Evolutionary conservation across 2,329 filamentous ascomycete genomes (phyloP), one percentile per base, ranked within the genome.

Genomic region (Sclerotinia subarctica): DNA sequence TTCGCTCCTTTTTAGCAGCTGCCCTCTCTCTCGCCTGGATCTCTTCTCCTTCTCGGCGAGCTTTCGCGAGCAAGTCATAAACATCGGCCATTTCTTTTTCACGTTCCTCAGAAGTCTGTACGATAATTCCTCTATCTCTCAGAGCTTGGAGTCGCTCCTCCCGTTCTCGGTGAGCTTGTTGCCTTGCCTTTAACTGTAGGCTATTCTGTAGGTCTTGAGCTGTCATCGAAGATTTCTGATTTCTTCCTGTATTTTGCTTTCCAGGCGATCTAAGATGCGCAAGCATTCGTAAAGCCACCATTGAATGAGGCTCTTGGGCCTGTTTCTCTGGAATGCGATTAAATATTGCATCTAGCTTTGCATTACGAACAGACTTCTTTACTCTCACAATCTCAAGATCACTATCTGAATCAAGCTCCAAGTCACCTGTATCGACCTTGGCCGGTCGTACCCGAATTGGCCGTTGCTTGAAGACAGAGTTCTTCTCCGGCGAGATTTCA

Each of bases 91-190:
- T 87, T 77, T 96, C 90, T 46, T 87, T 86, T 76, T 94, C 91
- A 26, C 92, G 88, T 78, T 99, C 94, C 78, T 97, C 94, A 2
- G 89, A 87, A 0, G 92, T 97, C 77, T 94, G 90, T 24, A 98
- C 83, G 32, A 90, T 82, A 35, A 97, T 85, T 10, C 95, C 95
- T 78, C 91, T 93, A 15, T 90, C 89, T 74, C 86, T 88, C 52
- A 99, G 84, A 73, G 89, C 85, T 67, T 92, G 88, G 26, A 98
- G 84, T 67, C 90, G 90, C 72, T 92, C 89, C 69, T 92, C 87
- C 65, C 92, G 88, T 77, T 95, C 93, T 53, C 86, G 79, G 69
- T 88, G 88, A 56, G 93, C 94, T 78, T 99, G 95, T 69, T 90
- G 85, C 56, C 92, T 88, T 7, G 93, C 93, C 70, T 89, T 88